Conservation (phyloP, 495 filamentous ascomycete genomes). For the Copromyces sp. region DNA sequence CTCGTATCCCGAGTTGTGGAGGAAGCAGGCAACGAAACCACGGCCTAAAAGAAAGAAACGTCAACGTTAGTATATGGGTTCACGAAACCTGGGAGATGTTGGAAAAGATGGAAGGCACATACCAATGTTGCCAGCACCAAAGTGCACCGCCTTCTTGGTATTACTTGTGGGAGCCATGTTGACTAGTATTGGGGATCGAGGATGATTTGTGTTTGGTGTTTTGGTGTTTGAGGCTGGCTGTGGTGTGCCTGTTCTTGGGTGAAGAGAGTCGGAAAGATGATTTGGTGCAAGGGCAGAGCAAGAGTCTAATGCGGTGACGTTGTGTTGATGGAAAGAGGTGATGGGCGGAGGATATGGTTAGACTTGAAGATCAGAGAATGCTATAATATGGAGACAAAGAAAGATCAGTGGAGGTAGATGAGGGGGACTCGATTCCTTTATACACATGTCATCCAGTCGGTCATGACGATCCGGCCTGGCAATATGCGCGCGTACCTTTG, state of each 20-base stretch:
- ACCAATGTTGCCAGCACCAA: constrained; percentile 88
- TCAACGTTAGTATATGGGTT: constrained; percentile 1
- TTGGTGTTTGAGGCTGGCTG: background rate
- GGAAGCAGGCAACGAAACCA: constrained; percentile 53
- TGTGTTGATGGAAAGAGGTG: background rate
- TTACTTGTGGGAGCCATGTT: constrained; percentile 8
- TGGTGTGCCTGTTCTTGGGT: background rate
- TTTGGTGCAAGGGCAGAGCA: background rate
- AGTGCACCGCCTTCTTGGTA: constrained; percentile 76
- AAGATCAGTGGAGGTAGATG: constrained; percentile 3
- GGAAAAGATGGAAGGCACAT: constrained; percentile 1
- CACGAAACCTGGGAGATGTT: background rate
- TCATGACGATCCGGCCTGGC: constrained; percentile 5
- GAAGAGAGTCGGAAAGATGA: background rate
- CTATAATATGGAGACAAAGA: constrained; percentile 10
- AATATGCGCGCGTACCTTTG: background rate
- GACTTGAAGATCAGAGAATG: background rate
- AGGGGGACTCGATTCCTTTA: constrained; percentile 12
- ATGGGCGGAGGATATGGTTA: background rate
- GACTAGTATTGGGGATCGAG: background rate
- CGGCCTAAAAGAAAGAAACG: constrained; percentile 29
- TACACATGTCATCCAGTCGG: constrained; percentile 1
- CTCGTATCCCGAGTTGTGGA: constrained; percentile 79
- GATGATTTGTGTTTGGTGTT: background rate
- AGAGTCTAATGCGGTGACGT: background rate